Conservation (phyloP, 495 filamentous ascomycete species). For the Daldinia loculata region DNA sequence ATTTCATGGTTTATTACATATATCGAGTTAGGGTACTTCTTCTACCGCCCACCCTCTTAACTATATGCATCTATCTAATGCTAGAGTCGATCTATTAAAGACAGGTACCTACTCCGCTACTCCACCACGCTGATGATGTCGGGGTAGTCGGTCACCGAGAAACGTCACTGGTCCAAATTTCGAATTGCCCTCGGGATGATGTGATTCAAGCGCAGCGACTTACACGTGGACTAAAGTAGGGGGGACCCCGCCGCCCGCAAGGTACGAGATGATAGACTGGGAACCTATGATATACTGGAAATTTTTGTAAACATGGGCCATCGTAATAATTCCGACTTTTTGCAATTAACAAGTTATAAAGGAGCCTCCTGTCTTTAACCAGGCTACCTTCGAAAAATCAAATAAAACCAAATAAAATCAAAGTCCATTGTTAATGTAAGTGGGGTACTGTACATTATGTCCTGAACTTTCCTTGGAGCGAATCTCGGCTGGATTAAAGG, state of each 20-base stretch:
- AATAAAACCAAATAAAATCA: not conserved
- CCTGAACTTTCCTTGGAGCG: not conserved
- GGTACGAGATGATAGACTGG: not conserved
- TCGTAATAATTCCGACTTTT: not conserved
- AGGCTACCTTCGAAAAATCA: too few relatives aligned
- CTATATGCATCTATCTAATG: not conserved
- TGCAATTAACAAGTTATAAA: too few relatives aligned
- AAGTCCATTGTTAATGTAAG: not conserved
- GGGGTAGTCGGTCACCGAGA: constrained; percentile 34
- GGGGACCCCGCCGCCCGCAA: constrained; percentile 2
- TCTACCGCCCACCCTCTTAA: not conserved
- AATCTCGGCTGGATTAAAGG: constrained; percentile 36
- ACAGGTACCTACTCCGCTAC: constrained; percentile 1
- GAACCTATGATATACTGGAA: not conserved
- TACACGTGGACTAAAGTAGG: constrained; percentile 1
- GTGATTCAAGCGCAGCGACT: constrained; percentile 14
- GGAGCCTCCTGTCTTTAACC: too few relatives aligned
- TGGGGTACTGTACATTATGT: not conserved
- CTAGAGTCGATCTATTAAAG: not conserved
- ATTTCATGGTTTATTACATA: not conserved
- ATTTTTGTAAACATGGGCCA: not conserved
- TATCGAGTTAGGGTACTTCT: not conserved
- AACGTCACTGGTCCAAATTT: constrained; percentile 25
- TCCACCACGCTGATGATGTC: constrained; percentile 12
- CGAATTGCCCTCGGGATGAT: constrained; percentile 17